Base-by-base conservation (phyloP, 495 filamentous ascomycete species). In the Cryomyces minteri region DNA sequence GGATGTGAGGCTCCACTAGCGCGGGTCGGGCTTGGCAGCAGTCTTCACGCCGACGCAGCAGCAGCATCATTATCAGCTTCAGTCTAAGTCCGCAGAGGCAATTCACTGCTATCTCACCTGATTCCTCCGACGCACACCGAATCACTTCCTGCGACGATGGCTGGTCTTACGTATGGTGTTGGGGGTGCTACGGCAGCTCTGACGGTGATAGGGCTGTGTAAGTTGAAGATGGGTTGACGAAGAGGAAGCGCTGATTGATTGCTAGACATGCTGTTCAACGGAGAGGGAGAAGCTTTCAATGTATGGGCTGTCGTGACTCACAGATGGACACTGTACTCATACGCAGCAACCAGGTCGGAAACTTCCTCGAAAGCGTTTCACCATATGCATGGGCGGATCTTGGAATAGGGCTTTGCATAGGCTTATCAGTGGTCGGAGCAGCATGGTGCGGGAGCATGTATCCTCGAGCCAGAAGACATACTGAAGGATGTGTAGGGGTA, bases 241-340 rank as follows among this genome's bases (percentile, higher is more conserved):
- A 36, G 48, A 52, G 44, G 52, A 48, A 40, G 49, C 39, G 48
- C 60, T 65, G 57, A 67, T 65, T 49, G 45, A 30, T 43, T 49
- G 44, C 32, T 60, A 98, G 92, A 99, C 67, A 85, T 99, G 82
- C 82, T 99, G 48, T 93, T 99, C 59, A 88, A 86, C 54, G 87
- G 84, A 43, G 84, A 88, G 56, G 90, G 92, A 50, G 92, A 99
- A 73, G 69, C 77, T 33, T 99, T 96, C 66, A 93, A 99, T 67
- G 90, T 94, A 78, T 43, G 79, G 30, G 5, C 7, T 3, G 8
- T 12, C 34, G 34, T 9, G 9, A 37, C 12, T 11, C 40, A 41
- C n/a, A 45, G 28, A 11, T 51, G 5, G 34, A 30, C 9, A 14
- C 8, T 47, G 9, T 57, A 38, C 56, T 65, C 42, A 67, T 49